Conservation (phyloP, 2,329 filamentous ascomycete species). For the Colletotrichum tropicicola region DNA sequence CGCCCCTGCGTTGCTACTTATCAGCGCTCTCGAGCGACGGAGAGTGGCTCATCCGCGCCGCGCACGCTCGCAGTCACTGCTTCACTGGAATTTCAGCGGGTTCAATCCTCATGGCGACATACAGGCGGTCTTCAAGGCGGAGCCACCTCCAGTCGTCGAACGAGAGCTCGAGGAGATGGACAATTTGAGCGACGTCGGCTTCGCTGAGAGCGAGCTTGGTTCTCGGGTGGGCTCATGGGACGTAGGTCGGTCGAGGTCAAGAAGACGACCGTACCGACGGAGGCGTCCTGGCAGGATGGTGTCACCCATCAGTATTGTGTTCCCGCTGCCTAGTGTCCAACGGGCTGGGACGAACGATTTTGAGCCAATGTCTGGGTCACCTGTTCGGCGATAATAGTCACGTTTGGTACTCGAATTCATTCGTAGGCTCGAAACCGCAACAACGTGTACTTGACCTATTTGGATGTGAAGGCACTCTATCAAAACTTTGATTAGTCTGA, state of each 20-base stretch:
- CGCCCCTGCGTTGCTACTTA: constrained; percentile 67
- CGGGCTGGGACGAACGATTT: constrained; percentile 11
- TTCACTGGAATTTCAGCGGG: constrained; percentile 37
- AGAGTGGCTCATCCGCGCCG: constrained; percentile 53
- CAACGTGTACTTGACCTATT: too few species aligned
- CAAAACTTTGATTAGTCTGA: too few species aligned
- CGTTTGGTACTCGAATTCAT: too few species aligned
- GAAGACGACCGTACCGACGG: constrained; percentile 7
- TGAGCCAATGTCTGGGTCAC: constrained; percentile 20
- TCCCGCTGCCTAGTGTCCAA: constrained; percentile 24
- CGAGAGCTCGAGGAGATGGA: constrained; percentile 39
- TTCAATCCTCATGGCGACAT: constrained; percentile 66
- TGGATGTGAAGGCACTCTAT: too few species aligned
- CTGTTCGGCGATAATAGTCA: neutral
- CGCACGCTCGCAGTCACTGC: constrained; percentile 37
- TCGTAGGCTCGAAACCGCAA: too few species aligned
- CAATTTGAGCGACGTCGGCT: constrained; percentile 26
- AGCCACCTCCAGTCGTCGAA: constrained; percentile 56
- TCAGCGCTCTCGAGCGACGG: constrained; percentile 68
- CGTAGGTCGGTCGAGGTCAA: neutral
- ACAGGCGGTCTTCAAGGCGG: constrained; percentile 67
- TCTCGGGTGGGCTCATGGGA: constrained; percentile 2
- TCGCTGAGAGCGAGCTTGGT: constrained; percentile 20
- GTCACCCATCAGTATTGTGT: constrained; percentile 27
- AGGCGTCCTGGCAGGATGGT: constrained; percentile 12